Evolutionary conservation across 1,139 yeast genomes (phyloP).

Genomic region (Kodamaea alishanica): DNA sequence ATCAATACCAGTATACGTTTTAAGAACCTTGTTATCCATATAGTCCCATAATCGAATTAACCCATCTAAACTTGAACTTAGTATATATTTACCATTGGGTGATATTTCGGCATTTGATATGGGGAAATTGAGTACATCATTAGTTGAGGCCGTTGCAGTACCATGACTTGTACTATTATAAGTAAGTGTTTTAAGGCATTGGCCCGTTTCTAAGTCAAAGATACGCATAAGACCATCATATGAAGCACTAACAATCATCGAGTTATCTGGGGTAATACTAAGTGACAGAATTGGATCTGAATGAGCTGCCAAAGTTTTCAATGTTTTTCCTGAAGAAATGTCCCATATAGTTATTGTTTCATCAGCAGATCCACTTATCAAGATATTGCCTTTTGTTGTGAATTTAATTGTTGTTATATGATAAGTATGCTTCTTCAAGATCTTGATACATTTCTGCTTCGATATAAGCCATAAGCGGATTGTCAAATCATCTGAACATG

Average conservation of each 20-base stretch:
- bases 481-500: constrained; percentile 85
- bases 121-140: constrained; percentile 54
- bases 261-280: constrained; percentile 72
- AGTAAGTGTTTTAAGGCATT: constrained; percentile 84
- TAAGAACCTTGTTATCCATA: constrained; percentile 70
- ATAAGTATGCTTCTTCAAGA: constrained; percentile 78
- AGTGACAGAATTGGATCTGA: constrained; percentile 84
- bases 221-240: constrained; percentile 87
- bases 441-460: constrained; percentile 51
- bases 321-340: constrained; percentile 60
- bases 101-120: constrained; percentile 70
- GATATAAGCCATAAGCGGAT: constrained; percentile 68
- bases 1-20: constrained; percentile 54
- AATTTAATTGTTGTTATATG: constrained; percentile 75
- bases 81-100: constrained; percentile 77
- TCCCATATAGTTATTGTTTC: constrained; percentile 94
- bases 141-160: constrained; percentile 57
- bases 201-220: constrained; percentile 87
- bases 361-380: constrained; percentile 84
- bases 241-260: constrained; percentile 82
- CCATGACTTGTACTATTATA: constrained; percentile 59
- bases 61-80: constrained; percentile 82
- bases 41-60: constrained; percentile 78
- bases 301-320: constrained; percentile 87
- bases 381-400: constrained; percentile 69